Evolutionary conservation across 1,139 yeast genomes (phyloP).

Genomic region (Zygotorulaspora mrakii): DNA sequence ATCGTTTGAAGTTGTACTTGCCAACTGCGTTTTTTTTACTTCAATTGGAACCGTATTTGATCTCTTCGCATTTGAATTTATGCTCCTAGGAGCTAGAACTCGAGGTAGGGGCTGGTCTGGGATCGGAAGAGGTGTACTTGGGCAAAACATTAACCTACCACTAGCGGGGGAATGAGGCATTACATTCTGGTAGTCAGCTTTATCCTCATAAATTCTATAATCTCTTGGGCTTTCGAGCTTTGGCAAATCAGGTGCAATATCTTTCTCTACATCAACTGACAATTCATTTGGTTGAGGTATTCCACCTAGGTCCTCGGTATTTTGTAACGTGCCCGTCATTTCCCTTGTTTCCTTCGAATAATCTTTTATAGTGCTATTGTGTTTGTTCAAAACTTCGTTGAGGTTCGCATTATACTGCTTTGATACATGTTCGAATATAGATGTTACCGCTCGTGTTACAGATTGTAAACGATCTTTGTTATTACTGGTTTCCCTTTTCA

Average conservation of each 20-base stretch:
- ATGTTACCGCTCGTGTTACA: too few species aligned
- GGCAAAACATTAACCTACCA: conserved; percentile 10
- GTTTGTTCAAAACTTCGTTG: not conserved
- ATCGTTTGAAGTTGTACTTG: conserved; percentile 12
- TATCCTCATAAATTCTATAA: conserved; percentile 15
- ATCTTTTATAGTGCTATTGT: conserved; percentile 6
- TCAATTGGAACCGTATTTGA: conserved; percentile 15
- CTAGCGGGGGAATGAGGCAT: conserved; percentile 2
- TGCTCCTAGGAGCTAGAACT: conserved; percentile 26
- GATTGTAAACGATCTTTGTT: too few species aligned
- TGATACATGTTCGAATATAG: too few species aligned
- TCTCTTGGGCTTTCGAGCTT: conserved; percentile 16
- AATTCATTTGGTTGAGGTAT: conserved; percentile 3
- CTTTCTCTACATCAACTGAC: conserved; percentile 3
- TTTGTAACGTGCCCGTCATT: conserved; percentile 7
- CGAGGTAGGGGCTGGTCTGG: conserved; percentile 33
- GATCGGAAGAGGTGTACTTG: conserved; percentile 32
- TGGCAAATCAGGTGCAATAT: conserved; percentile 15
- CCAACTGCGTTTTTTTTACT: conserved; percentile 1
- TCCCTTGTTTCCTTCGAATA: conserved; percentile 1
- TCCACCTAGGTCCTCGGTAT: not conserved
- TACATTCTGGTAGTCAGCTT: conserved; percentile 2
- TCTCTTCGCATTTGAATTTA: conserved; percentile 23
- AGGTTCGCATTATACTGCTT: not conserved
- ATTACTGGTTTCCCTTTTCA: too few species aligned